phyloP scores from a whole-genome alignment of 192 early-diverging fungal species.

The Mortierella alpina region DNA sequence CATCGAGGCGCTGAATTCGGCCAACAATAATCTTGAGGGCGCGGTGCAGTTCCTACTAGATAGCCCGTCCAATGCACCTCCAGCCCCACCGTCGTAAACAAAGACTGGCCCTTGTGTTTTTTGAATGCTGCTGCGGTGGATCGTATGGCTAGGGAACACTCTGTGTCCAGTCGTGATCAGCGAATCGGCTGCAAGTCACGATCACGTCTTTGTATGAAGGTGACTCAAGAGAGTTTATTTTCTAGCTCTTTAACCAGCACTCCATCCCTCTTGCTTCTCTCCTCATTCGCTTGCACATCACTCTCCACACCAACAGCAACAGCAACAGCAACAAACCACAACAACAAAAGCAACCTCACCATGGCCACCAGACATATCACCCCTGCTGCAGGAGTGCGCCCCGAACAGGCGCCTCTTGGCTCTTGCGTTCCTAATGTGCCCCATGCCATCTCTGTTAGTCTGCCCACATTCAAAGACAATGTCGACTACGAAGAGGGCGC shows the following conservation, averaged over 20 bases:
- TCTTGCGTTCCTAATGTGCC: slow-evolving; percentile 80
- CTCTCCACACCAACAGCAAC: neutral
- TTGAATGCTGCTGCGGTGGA: no score
- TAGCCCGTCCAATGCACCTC: slow-evolving; percentile 12
- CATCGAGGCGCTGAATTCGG: slow-evolving; percentile 58
- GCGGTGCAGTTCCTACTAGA: slow-evolving; percentile 65
- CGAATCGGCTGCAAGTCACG: no score
- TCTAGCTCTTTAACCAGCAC: no score
- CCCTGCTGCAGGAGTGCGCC: slow-evolving; percentile 33
- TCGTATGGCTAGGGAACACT: neutral
- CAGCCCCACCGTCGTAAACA: slow-evolving; percentile 4
- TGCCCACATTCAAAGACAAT: slow-evolving; percentile 92
- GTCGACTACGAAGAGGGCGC: slow-evolving; percentile 94
- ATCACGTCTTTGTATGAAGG: no score
- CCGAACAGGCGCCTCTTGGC: slow-evolving; percentile 65
- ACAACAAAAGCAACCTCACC: neutral
- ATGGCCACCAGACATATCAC: slow-evolving; percentile 37
- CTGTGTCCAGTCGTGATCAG: neutral
- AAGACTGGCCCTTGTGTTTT: no score
- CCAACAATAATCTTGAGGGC: slow-evolving; percentile 69
- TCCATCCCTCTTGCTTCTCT: no score
- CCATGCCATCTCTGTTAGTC: slow-evolving; percentile 89
- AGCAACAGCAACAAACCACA: neutral
- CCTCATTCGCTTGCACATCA: neutral
- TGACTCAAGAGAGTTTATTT: no score